Evolutionary conservation across 1,284 basidiomycete genomes (phyloP), one percentile per base, ranked within the genome.

Genomic region (Mixia osmundae): DNA sequence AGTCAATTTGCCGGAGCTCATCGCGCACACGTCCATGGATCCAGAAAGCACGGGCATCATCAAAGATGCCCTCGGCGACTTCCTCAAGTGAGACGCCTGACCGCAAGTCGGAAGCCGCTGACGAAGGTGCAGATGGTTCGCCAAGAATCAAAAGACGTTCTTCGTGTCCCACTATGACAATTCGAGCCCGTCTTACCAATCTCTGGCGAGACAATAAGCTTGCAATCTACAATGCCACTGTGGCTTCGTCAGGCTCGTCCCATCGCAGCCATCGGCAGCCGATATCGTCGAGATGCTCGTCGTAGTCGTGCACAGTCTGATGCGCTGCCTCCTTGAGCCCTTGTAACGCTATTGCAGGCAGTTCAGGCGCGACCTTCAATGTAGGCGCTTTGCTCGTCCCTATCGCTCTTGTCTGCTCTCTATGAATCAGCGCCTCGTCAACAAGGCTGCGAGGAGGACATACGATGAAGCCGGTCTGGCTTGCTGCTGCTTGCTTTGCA

Each of bases 21-120:
- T 95, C 30, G 71, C 76, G 2, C 73, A 72, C 47, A 89, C 85
- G 11, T 73, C 68, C n/a, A 76, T 95, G 66, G 87, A 97, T 50
- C 62, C 68, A 1, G 85, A 91, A 50, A 77, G 76, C 9, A 72
- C 89, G 19, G 61, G 60, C 23, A 62, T 94, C 10, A 67, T 97
- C 11, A 66, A 74, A 46, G 85, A 94, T 47, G 87, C 94, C 55
- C 71, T 83, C 41, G 76, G 77, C 44, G 82, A 91, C 50, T 64
- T 97, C 41, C 64, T 95, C 50, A 61, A 63, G 80, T 94, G 52
- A 45, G 79, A 69, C 9, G 11, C 10, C n/a, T n/a, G n/a, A n/a
- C n/a, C n/a, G n/a, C n/a, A n/a, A n/a, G n/a, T n/a, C 24, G 8
- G 26, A 10, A 21, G 25, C 14, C 16, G 5, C 35, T 35, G 25